Percentiles rank a stretch among this genome's conserved stretches.
phyloP scores from a whole-genome alignment of 208 protist genomes.

The Phytomonas francai region DNA sequence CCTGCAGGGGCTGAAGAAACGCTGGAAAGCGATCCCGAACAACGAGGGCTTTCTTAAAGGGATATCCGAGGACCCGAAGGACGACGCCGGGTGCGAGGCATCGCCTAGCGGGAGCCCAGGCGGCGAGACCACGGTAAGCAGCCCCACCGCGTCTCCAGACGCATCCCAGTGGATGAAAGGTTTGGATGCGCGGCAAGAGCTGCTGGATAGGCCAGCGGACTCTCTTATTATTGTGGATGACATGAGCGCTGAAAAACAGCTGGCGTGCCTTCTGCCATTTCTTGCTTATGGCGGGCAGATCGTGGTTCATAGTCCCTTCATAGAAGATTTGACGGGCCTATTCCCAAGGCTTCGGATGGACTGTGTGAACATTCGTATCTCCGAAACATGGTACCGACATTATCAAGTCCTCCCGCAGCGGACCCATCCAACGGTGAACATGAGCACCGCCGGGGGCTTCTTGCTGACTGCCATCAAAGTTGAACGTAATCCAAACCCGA shows the following conservation, averaged over 20 bases:
- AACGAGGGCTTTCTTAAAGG: constrained; percentile 65
- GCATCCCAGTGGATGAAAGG: constrained; percentile 73
- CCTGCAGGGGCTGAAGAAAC: constrained; percentile 52
- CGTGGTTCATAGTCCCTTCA: constrained; percentile 83
- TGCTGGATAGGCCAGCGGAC: constrained; percentile 52
- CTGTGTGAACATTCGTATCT: constrained; percentile 82
- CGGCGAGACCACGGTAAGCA: constrained; percentile 8
- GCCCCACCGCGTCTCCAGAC: background rate
- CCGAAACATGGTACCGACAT: constrained; percentile 90
- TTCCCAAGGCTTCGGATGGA: constrained; percentile 54
- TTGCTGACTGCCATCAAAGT: constrained; percentile 88
- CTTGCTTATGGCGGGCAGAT: constrained; percentile 67
- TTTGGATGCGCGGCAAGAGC: constrained; percentile 41
- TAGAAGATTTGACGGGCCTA: constrained; percentile 63
- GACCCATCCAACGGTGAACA: constrained; percentile 92
- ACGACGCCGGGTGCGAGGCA: background rate
- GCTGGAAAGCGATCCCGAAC: constrained; percentile 79
- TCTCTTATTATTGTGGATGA: constrained; percentile 71
- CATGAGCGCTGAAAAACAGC: constrained; percentile 16
- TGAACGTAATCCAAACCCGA: constrained; percentile 16
- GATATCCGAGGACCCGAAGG: constrained; percentile 21
- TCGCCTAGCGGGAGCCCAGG: background rate
- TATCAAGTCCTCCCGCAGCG: constrained; percentile 90
- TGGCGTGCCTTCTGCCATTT: constrained; percentile 69
- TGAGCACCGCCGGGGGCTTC: constrained; percentile 86